A percentile compares a stretch with the other conserved stretches of the same genome.
These are phyloP conservation scores for Hypoxylon sp. DNA, from an alignment of 2,329 filamentous ascomycete genomes.

Conservation along the genomic window DNA sequence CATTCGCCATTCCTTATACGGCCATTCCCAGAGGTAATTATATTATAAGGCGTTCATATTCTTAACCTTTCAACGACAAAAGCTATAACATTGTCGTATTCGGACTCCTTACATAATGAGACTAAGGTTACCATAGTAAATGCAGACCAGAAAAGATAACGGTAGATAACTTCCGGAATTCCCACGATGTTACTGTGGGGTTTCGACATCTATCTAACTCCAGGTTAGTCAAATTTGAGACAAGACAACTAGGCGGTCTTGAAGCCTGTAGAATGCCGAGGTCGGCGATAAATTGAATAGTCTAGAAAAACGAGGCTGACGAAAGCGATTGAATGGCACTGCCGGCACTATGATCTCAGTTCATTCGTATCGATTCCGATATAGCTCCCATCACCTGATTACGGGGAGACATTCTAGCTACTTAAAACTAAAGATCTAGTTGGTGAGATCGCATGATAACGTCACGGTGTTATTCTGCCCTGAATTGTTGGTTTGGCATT, in stretches of 20 bases:
- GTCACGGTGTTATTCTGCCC: conserved; percentile 13
- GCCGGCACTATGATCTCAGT: conserved; percentile 17
- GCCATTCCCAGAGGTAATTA: too few relatives aligned
- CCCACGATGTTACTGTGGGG: conserved; percentile 18
- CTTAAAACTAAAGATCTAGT: conserved; percentile 24
- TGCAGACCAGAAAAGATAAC: background rate
- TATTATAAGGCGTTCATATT: too few relatives aligned
- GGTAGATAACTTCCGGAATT: background rate
- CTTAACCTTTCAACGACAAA: too few relatives aligned
- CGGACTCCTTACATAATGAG: conserved; percentile 4
- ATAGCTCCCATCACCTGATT: background rate
- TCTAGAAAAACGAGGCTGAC: conserved; percentile 23
- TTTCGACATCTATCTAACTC: conserved; percentile 15
- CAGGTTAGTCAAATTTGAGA: conserved; percentile 22
- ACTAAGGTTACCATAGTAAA: too few relatives aligned
- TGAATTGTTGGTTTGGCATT: too few relatives aligned
- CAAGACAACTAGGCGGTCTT: conserved; percentile 18
- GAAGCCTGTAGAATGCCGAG: conserved; percentile 35
- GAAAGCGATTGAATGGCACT: conserved; percentile 4
- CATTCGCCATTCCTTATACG: too few relatives aligned
- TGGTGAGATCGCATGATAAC: conserved; percentile 17
- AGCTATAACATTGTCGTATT: conserved; percentile 6
- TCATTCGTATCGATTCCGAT: background rate
- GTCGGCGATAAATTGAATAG: too few relatives aligned
- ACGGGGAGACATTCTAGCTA: background rate